Conservation (phyloP, 148 eudicot genomes). For the Fagopyrum tataricum region DNA sequence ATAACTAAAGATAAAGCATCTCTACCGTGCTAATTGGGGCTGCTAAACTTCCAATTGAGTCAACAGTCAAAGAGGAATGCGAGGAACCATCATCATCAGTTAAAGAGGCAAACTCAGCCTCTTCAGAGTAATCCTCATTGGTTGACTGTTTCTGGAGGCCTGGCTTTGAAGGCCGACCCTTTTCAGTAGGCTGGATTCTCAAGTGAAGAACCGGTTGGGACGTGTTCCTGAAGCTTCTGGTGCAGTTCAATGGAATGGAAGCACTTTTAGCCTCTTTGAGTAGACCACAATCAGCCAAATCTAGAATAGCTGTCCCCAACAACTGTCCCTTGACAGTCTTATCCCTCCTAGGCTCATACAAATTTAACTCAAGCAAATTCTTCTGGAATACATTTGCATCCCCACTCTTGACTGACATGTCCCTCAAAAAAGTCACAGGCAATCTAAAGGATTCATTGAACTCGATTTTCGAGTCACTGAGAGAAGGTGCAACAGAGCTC, state of each 20-base stretch:
- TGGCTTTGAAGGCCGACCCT: constrained; percentile 39
- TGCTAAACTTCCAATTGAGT: constrained; percentile 39
- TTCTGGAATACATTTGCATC: constrained; percentile 51
- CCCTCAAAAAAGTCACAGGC: constrained; percentile 42
- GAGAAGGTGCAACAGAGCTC: constrained; percentile 51
- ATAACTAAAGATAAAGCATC: neutral
- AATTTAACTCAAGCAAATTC: constrained; percentile 73
- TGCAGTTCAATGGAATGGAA: constrained; percentile 57
- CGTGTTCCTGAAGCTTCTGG: constrained; percentile 61
- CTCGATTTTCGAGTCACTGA: constrained; percentile 66
- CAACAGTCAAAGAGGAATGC: constrained; percentile 53
- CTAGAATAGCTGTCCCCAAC: constrained; percentile 66
- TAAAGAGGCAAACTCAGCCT: constrained; percentile 65
- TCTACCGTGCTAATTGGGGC: constrained; percentile 45
- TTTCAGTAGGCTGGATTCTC: constrained; percentile 56
- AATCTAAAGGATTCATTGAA: constrained; percentile 75
- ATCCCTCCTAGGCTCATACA: constrained; percentile 80
- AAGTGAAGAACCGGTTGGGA: constrained; percentile 60
- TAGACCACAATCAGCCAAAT: constrained; percentile 71
- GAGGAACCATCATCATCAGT: constrained; percentile 82
- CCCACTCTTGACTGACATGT: constrained; percentile 48
- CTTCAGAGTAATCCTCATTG: constrained; percentile 80
- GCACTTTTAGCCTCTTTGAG: constrained; percentile 38
- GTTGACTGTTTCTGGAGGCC: constrained; percentile 47
- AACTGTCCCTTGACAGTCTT: constrained; percentile 70